phyloP scores from a whole-genome alignment of 2,329 filamentous ascomycete genomes.

The Cercospora janseana region DNA sequence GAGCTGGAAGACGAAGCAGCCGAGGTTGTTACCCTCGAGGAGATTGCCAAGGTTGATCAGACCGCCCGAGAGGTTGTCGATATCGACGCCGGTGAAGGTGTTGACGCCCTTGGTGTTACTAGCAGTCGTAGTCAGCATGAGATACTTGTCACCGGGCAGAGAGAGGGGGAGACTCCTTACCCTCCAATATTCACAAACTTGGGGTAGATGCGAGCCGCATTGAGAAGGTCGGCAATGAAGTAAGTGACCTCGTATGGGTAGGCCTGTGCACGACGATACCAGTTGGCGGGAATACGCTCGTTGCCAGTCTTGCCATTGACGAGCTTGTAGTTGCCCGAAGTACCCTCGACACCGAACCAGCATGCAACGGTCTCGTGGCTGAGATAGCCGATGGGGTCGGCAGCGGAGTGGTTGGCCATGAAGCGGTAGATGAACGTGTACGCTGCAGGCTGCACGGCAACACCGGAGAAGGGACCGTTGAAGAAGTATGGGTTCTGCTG shows the following conservation, averaged over 20 bases:
- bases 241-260: constrained; percentile 37
- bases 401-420: constrained; percentile 33
- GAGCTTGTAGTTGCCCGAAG: constrained; percentile 23
- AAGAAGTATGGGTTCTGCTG: constrained; percentile 32
- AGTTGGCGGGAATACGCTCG: constrained; percentile 33
- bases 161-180: no score
- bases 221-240: constrained; percentile 28
- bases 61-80: constrained; percentile 33
- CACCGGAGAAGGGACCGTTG: constrained; percentile 34
- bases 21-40: constrained; percentile 39
- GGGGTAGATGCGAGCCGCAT: constrained; percentile 32
- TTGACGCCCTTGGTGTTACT: constrained; percentile 30
- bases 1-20: constrained; percentile 40
- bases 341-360: constrained; percentile 30
- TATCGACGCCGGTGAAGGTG: constrained; percentile 28
- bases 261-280: constrained; percentile 33
- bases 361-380: constrained; percentile 25
- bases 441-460: constrained; percentile 32
- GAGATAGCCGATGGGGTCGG: constrained; percentile 27
- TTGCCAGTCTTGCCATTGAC: constrained; percentile 21
- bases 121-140: no score
- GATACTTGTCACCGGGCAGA: no score
- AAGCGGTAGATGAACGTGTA: constrained; percentile 38
- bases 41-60: constrained; percentile 26
- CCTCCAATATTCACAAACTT: constrained; percentile 38